Evolutionary conservation across 148 eudicot genomes (phyloP), one percentile per base, ranked within the genome.

Genomic region (Vaccinium vitisidaea): DNA sequence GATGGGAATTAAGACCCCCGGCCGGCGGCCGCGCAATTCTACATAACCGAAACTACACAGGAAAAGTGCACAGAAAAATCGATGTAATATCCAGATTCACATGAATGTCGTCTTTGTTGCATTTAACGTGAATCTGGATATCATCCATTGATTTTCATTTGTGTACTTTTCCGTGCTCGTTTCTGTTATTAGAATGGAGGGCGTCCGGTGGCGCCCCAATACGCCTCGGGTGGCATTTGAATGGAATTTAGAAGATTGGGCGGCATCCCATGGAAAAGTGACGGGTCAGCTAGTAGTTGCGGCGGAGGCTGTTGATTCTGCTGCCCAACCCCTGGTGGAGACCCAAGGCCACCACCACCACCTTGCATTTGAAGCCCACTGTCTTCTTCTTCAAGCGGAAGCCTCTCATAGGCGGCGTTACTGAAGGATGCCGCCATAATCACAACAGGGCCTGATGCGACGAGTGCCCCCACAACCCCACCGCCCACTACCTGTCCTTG

Each of bases 401-500:
- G 88, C 85, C 98, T 82, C 80, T 95, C 98, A 59, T 95, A 95
- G 0, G 96, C 98, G 18, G 98, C 98, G 55, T 95, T 95, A 49
- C 98, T 91, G 56, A 95, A 95, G 1, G 98, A 95, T 0, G 98
- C 98, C 0, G 98, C 94, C 96, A 95, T 95, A 0, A 95, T 91
- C 9, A 95, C 93, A 8, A 95, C 96, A 0, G 98, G 98, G 4
- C 98, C 98, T 0, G 96, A 87, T 0, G 98, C 96, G 1, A 92
- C 63, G 0, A 95, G 89, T 27, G 88, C 88, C 67, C 98, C 98
- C 0, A 92, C 98, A 6, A 95, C 95, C 25, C 92, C 88, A 2
- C 98, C 98, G 21, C 98, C 98, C 15, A 95, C 96, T 19, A 95
- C 98, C 85, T 94, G 97, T 25, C 97, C 97, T 79, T 94, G 97